Percentiles rank a stretch among this genome's conserved stretches.
These are phyloP conservation scores for Calonectria montana DNA, from an alignment of 2,329 filamentous ascomycete genomes.

Conservation along the genomic window DNA sequence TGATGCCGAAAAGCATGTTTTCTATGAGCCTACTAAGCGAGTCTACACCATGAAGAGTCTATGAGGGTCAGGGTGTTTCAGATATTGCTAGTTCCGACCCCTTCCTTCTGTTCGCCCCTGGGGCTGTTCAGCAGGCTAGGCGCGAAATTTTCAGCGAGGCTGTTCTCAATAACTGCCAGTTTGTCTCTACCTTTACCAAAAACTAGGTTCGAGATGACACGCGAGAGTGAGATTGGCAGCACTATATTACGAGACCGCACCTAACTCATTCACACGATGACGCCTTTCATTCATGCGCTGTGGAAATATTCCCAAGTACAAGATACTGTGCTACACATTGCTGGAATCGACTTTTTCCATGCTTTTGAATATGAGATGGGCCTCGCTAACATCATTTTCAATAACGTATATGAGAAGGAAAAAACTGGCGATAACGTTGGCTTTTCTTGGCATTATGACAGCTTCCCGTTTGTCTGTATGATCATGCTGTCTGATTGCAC, in stretches of 20 bases:
- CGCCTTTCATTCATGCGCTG: conserved; percentile 70
- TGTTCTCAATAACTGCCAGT: conserved; percentile 45
- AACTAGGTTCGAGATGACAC: conserved; percentile 65
- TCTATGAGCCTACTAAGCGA: conserved; percentile 61
- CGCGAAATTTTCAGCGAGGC: neutral
- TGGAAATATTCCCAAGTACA: conserved; percentile 58
- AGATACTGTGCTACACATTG: conserved; percentile 61
- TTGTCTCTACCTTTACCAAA: conserved; percentile 57
- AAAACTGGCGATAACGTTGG: conserved; percentile 58
- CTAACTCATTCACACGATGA: conserved; percentile 46
- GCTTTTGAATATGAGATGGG: conserved; percentile 66
- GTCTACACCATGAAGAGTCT: conserved; percentile 65
- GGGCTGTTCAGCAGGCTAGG: neutral
- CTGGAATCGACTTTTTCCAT: conserved; percentile 65
- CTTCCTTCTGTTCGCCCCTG: neutral
- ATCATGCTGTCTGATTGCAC: conserved; percentile 73
- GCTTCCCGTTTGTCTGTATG: conserved; percentile 77
- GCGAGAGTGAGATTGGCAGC: conserved; percentile 55
- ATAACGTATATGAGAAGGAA: conserved; percentile 54
- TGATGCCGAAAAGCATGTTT: conserved; percentile 65
- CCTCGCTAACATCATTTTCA: conserved; percentile 64
- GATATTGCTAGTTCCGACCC: neutral
- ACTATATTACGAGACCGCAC: neutral
- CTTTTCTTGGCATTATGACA: conserved; percentile 71
- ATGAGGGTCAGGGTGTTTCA: neutral